phyloP scores from a whole-genome alignment of 345 rosid species.

The Heritiera fomes region DNA sequence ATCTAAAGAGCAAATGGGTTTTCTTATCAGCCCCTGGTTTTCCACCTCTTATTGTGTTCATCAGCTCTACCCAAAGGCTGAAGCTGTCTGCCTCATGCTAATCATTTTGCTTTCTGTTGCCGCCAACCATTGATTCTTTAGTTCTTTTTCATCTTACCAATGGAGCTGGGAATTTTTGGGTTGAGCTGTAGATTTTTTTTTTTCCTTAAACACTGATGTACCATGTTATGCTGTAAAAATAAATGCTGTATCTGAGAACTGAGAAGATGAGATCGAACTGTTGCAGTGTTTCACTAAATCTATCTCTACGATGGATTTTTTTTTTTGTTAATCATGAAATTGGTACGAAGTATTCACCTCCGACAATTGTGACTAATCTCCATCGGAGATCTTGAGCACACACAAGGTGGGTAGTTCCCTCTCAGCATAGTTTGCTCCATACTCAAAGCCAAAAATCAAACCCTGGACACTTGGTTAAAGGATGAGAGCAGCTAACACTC shows the following conservation, averaged over 20 bases:
- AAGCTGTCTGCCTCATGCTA: background rate
- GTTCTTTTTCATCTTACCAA: background rate
- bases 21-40: conserved; percentile 16
- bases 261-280: background rate
- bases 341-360: too few species aligned
- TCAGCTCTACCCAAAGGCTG: background rate
- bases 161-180: background rate
- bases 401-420: too few species aligned
- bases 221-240: background rate
- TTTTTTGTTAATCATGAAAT: too few species aligned
- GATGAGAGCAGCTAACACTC: too few species aligned
- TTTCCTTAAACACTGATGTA: too few species aligned
- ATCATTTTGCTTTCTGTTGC: background rate
- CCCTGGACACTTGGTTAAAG: too few species aligned
- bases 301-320: too few species aligned
- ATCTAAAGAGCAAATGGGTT: conserved; percentile 1
- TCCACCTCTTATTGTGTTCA: background rate
- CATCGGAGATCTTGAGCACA: too few species aligned
- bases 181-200: background rate
- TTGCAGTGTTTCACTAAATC: background rate
- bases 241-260: background rate
- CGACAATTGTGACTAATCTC: too few species aligned
- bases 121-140: background rate
- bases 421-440: too few species aligned
- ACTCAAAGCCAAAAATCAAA: too few species aligned